Evolutionary conservation across 2,329 filamentous ascomycete genomes (phyloP), one percentile per base, ranked within the genome.

Genomic region (Talaromyces sp.): DNA sequence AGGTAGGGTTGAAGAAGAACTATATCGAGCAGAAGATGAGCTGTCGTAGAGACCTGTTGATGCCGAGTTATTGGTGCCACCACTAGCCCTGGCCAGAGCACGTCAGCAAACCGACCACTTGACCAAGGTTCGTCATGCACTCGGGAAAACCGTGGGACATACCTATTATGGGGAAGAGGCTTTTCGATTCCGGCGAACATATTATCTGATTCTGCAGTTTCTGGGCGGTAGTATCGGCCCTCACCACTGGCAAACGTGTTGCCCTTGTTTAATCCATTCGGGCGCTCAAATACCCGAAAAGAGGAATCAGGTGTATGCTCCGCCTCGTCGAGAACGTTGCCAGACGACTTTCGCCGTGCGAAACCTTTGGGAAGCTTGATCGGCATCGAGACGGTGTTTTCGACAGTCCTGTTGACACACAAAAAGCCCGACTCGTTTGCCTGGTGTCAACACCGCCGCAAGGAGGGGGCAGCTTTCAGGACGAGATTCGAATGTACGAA

Each of bases 311-410:
- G 67, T 31, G 72, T 67, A 25, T 70, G 69, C 58, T 73, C 72
- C 40, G 73, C 66, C 53, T 80, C 77, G 31, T 83, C 81, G 61
- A 83, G 69, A 53, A 73, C 76, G 72, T 81, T 81, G 50, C 78
- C 80, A 60, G 80, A 79, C 59, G 80, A 82, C 70, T 82, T 82
- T 64, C 81, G 78, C 65, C 80, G 76, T 63, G 71, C 70, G 66
- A 83, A 82, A 60, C 74, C 72, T 66, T 81, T 82, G 53, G 80
- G 78, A 51, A 81, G 70, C 69, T 82, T 82, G 68, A 81, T 82
- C 66, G 80, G 80, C 80, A 82, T 82, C 8, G 53, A 52, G 55
- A 33, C 40, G 45, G 39, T 41, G 2, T 33, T 41, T 31, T 46
- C 10, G 37, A 48, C 10, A 15, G n/a, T 57, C 41, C 31, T 46